A percentile compares a stretch with the other conserved stretches of the same genome.
Conservation (phyloP, 495 filamentous ascomycete genomes). For the Physcia stellaris region DNA sequence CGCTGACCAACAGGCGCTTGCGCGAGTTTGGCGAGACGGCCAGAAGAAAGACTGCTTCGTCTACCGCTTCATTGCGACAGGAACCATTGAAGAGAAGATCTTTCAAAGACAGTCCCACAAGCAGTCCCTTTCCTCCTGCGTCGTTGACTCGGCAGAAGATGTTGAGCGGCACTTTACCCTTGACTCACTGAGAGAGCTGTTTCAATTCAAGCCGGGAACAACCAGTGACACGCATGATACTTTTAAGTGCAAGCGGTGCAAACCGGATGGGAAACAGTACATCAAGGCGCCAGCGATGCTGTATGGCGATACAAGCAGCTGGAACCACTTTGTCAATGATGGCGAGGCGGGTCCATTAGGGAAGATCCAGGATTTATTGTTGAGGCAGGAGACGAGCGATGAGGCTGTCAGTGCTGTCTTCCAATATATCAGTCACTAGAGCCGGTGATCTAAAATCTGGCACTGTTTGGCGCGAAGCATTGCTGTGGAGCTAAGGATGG, state of each 20-base stretch:
- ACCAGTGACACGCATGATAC: conserved; percentile 93
- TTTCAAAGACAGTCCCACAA: conserved; percentile 98
- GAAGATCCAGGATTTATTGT: conserved; percentile 78
- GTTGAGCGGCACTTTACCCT: conserved; percentile 93
- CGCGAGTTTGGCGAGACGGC: conserved; percentile 95
- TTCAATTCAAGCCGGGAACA: conserved; percentile 77
- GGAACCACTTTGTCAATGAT: conserved; percentile 91
- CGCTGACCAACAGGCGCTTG: conserved; percentile 92
- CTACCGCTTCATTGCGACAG: conserved; percentile 95
- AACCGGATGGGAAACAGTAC: conserved; percentile 68
- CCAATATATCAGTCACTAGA: conserved; percentile 90
- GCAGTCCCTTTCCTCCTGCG: conserved; percentile 87
- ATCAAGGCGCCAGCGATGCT: conserved; percentile 87
- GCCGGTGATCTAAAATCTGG: background rate
- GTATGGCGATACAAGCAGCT: conserved; percentile 96
- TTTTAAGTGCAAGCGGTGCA: conserved; percentile 96
- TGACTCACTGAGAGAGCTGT: conserved; percentile 78
- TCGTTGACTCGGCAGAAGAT: conserved; percentile 94
- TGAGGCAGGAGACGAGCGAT: conserved; percentile 74
- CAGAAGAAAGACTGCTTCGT: conserved; percentile 99
- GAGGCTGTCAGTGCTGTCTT: conserved; percentile 84
- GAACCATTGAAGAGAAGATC: conserved; percentile 98
- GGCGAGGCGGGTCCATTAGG: conserved; percentile 52
- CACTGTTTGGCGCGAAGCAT: no score
- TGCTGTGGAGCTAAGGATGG: no score